Percentiles rank a stretch among this genome's conserved stretches.
phyloP scores from a whole-genome alignment of 2,329 filamentous ascomycete genomes.

The Colletotrichum endophyticum region DNA sequence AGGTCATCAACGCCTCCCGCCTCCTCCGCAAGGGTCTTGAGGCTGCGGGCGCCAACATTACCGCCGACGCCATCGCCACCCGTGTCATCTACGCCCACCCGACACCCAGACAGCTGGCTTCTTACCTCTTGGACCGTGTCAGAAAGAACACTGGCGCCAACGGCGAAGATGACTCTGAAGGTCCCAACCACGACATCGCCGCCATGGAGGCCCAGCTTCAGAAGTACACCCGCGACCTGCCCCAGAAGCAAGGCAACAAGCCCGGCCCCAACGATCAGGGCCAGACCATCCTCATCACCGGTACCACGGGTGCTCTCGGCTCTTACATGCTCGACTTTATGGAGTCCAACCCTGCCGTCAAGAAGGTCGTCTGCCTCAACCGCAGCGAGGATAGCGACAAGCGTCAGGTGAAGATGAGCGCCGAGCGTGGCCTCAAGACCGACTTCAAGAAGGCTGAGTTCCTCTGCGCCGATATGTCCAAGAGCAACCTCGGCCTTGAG shows the following conservation, averaged over 20 bases:
- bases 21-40: slow-evolving; percentile 38
- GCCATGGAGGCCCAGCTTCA: slow-evolving; percentile 37
- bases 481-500: slow-evolving; percentile 51
- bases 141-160: not conserved
- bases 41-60: slow-evolving; percentile 33
- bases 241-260: slow-evolving; percentile 25
- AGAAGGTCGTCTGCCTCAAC: slow-evolving; percentile 53
- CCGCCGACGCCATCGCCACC: slow-evolving; percentile 38
- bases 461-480: slow-evolving; percentile 51
- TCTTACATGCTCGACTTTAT: slow-evolving; percentile 27
- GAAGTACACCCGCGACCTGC: slow-evolving; percentile 38
- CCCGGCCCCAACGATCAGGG: slow-evolving; percentile 33
- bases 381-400: slow-evolving; percentile 44
- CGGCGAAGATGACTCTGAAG: slow-evolving; percentile 3
- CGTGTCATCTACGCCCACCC: slow-evolving; percentile 44
- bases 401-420: slow-evolving; percentile 41
- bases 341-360: slow-evolving; percentile 37
- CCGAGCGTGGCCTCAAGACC: slow-evolving; percentile 40
- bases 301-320: slow-evolving; percentile 10
- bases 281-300: slow-evolving; percentile 28
- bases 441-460: slow-evolving; percentile 49
- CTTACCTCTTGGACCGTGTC: slow-evolving; percentile 31
- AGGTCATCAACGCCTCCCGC: slow-evolving; percentile 39
- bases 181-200: slow-evolving; percentile 25
- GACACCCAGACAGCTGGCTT: slow-evolving; percentile 36